Conservation (phyloP, 1,139 yeast species). For the Protomyces arabidopsidicola region DNA sequence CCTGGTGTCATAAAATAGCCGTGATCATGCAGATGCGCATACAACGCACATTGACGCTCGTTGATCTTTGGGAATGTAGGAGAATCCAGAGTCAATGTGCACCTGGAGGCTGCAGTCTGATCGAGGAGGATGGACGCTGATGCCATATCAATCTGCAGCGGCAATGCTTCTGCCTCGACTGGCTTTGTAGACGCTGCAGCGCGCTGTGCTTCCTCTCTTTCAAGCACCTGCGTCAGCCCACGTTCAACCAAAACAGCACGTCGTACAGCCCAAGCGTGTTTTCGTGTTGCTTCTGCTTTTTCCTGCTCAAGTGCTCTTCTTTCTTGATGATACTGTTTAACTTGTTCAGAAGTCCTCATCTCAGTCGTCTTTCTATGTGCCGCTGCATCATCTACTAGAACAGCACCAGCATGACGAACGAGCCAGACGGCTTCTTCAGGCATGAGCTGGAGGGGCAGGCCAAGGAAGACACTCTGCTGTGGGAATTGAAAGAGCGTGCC, state of each 20-base stretch:
- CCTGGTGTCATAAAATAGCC: constrained; percentile 74
- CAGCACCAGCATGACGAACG: constrained; percentile 43
- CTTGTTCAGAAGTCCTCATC: background rate
- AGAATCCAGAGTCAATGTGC: background rate
- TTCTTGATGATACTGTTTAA: background rate
- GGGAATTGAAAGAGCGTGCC: constrained; percentile 87
- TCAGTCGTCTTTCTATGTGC: constrained; percentile 37
- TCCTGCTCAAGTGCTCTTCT: background rate
- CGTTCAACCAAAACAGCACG: constrained; percentile 3
- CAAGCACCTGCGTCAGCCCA: constrained; percentile 9
- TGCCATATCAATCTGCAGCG: background rate
- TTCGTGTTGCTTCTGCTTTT: background rate
- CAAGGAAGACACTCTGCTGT: constrained; percentile 81
- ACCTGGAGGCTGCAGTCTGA: background rate
- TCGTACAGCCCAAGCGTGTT: constrained; percentile 7
- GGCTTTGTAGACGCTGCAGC: background rate
- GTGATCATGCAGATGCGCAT: constrained; percentile 45
- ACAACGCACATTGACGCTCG: constrained; percentile 36
- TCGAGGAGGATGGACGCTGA: background rate
- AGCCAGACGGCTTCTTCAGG: constrained; percentile 72
- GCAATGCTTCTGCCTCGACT: background rate
- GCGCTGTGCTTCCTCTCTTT: background rate
- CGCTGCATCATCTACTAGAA: constrained; percentile 38
- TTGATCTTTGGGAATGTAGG: background rate
- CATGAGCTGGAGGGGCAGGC: constrained; percentile 71